Base-by-base conservation (phyloP, 2,329 filamentous ascomycete species). In the Tympanopsis confertula region DNA sequence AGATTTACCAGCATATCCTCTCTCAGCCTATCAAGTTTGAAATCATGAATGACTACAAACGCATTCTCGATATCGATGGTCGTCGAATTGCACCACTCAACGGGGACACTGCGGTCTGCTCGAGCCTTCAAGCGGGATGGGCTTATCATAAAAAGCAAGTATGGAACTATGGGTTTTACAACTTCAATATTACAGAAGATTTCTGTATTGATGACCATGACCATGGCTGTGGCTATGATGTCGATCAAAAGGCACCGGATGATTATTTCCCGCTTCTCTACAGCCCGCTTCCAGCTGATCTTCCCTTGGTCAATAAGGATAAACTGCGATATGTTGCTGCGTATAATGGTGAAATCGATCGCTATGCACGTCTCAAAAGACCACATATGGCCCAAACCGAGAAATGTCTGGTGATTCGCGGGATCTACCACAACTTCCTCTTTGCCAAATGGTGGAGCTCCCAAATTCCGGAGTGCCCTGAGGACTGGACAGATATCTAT, bases 31-130 rank as follows among this genome's bases (percentile, higher is more conserved):
- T 48, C 12, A 45, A 44, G n/a, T 61, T 50, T 38, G 37, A 37
- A 2, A 44, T 59, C 35, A 57, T 63, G 55, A 42, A 63, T 44
- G 59, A 63, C 44, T 61, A 61, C 44, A 43, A 38, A 1, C 43
- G 46, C 5, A 42, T 44, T 2, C 39, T 57, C 19, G 38, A 51
- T n/a, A 7, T 33, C 13, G 33, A 44, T 12, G 29, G 10, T 33
- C 10, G 12, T 7, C 30, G 17, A 33, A 13, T 7, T 13, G 30
- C 10, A 33, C 7, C 7, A 7, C 30, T 33, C 7, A 33, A 33
- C 15, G 30, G 12, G 10, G 15, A 33, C 30, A 33, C 15, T 10
- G 30, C 30, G 7, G 7, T 33, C 10, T 15, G 30, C 10, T 33
- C 15, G 12, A 10, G n/a, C 24, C 24, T 28, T 10, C 10, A 28